These are phyloP conservation scores for Blastomyces percursus DNA, from an alignment of 2,329 filamentous ascomycete species.

Conservation along the genomic window DNA sequence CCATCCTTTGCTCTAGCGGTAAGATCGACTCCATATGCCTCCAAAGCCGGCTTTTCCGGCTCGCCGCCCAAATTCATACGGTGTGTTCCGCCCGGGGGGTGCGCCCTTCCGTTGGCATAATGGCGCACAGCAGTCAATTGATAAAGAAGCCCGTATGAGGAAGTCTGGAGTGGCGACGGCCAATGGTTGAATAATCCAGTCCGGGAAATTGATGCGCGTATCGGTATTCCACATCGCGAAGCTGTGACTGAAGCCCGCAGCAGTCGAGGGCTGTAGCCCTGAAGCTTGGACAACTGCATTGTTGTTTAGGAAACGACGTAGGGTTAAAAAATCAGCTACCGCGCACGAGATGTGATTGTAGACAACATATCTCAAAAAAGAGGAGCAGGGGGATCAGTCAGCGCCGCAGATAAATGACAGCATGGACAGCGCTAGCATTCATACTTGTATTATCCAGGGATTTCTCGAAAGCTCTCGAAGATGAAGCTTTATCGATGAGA, in stretches of 20 bases:
- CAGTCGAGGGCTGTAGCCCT: slow-evolving; percentile 2
- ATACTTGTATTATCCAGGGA: neutral
- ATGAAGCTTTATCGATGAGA: neutral
- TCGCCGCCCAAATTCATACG: slow-evolving; percentile 78
- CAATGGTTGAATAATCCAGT: slow-evolving; percentile 1
- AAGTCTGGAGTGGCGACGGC: neutral
- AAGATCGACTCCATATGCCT: slow-evolving; percentile 83
- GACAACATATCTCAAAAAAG: neutral
- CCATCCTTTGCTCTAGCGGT: slow-evolving; percentile 75
- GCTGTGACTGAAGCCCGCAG: slow-evolving; percentile 3
- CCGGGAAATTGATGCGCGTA: slow-evolving; percentile 2
- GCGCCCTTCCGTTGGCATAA: slow-evolving; percentile 56
- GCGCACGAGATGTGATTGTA: neutral
- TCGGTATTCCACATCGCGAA: neutral
- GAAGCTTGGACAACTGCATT: slow-evolving; percentile 2
- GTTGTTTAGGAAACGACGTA: neutral
- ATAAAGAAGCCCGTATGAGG: slow-evolving; percentile 1
- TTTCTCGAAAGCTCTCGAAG: neutral
- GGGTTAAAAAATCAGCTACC: neutral
- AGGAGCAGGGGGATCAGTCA: too few species aligned
- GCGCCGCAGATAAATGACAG: too few species aligned
- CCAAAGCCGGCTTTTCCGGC: slow-evolving; percentile 71
- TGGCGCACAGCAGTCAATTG: slow-evolving; percentile 20
- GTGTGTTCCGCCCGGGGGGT: slow-evolving; percentile 84
- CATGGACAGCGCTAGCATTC: too few species aligned